phyloP scores from a whole-genome alignment of 345 rosid genomes.

The Cardamine chenopodiifolia region DNA sequence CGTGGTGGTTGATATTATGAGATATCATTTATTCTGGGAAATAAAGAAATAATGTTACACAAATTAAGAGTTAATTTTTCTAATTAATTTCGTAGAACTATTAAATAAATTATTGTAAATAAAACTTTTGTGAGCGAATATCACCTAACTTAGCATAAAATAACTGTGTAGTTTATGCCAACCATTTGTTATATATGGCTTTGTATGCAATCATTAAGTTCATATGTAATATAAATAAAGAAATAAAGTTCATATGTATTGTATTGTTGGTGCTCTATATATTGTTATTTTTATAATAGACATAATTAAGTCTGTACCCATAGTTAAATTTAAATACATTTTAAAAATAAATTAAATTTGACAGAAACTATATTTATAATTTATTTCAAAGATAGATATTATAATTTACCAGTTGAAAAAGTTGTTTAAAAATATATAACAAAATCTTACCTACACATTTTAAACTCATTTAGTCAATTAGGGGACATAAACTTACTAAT shows the following conservation, averaged over 20 bases:
- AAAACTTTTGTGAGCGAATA: neutral
- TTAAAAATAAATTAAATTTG: neutral
- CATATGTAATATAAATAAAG: neutral
- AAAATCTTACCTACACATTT: neutral
- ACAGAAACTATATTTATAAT: neutral
- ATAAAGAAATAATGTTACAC: neutral
- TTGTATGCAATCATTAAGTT: slow-evolving; percentile 1
- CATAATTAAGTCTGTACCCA: neutral
- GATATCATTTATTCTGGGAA: neutral
- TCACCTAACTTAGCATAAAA: neutral
- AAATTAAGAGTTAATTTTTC: neutral
- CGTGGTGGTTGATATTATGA: slow-evolving; percentile 8
- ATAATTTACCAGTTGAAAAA: neutral
- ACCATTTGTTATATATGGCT: slow-evolving; percentile 8
- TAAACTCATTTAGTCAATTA: neutral
- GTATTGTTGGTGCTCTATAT: neutral
- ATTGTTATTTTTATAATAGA: neutral
- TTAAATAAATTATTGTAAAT: neutral
- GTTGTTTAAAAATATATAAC: neutral
- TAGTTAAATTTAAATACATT: neutral
- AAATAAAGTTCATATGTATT: neutral
- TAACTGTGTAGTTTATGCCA: neutral
- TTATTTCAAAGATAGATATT: neutral
- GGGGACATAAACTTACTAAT: neutral
- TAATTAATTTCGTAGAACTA: neutral